Conservation (phyloP, 257 asterid genomes). For the Solanum stenotomum region DNA sequence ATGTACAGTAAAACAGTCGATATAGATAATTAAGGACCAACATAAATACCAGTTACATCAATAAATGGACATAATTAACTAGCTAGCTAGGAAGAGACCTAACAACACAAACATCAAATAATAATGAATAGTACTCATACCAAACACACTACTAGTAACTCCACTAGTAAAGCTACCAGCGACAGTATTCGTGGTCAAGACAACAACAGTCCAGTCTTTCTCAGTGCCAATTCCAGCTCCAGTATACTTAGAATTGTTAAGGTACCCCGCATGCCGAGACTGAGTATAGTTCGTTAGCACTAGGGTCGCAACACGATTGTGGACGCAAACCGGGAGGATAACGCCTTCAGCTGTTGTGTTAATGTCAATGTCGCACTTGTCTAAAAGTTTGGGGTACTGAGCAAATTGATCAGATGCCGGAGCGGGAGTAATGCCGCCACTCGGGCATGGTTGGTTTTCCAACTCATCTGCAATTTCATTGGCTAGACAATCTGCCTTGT, state of each 20-base stretch:
- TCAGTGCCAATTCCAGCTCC: conserved; percentile 67
- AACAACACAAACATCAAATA: not conserved
- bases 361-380: conserved; percentile 48
- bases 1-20: not conserved
- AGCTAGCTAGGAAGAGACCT: conserved; percentile 2
- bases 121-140: not conserved
- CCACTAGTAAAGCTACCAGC: conserved; percentile 51
- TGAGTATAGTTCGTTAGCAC: conserved; percentile 75
- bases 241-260: conserved; percentile 43
- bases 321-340: conserved; percentile 71
- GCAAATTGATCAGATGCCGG: conserved; percentile 26
- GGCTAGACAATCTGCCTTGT: conserved; percentile 57
- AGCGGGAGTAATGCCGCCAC: conserved; percentile 5
- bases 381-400: conserved; percentile 28
- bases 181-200: conserved; percentile 43
- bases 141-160: not conserved
- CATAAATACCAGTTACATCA: not conserved
- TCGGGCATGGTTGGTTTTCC: conserved; percentile 31
- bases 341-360: conserved; percentile 54
- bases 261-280: conserved; percentile 32
- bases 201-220: conserved; percentile 71
- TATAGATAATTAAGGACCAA: not conserved
- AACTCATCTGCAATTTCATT: conserved; percentile 41
- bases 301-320: conserved; percentile 40
- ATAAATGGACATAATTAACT: not conserved